Evolutionary conservation across 2,329 filamentous ascomycete genomes (phyloP), one percentile per base, ranked within the genome.

Genomic region (Ascomycota sp.): DNA sequence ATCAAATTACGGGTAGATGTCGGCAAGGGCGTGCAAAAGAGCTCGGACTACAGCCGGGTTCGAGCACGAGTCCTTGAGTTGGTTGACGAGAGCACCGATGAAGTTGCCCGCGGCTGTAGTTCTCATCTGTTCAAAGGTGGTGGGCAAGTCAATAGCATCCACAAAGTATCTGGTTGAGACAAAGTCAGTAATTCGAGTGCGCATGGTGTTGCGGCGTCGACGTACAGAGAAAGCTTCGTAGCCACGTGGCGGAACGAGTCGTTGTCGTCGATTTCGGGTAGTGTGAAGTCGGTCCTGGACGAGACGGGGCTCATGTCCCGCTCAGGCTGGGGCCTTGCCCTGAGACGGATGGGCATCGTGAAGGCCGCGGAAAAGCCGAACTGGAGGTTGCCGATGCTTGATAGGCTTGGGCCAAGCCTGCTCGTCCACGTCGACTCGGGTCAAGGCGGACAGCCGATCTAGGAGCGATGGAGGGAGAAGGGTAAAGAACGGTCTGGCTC

Each of bases 41-140:
- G 77, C 75, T 43, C 75, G 77, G 27, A 83, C 72, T 32, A 80
- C 66, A 35, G 67, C 69, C 5, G 67, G 70, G 45, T 83, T 77
- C 33, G 68, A 69, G 41, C 74, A 73, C 13, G 62, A 62, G 15
- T 59, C 47, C 31, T 61, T 63, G 20, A 85, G 58, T 44, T 81
- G 67, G 25, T 69, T 63, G 28, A 79, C 70, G 32, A 85, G 53
- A 15, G 50, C 44, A 20, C 57, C 65, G 42, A 67, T 58, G 39
- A 56, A 68, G 36, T 58, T 62, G 2, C 72, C 72, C 19, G 70
- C 68, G 5, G 69, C 59, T 2, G 69, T 75, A 5, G 71, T 75
- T 28, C 75, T 61, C 7, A 82, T 57, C 48, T 81, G 75, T 43
- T 83, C 77, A 51, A 81, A 82, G 10, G 68, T 75, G 43, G 68